These are phyloP conservation scores for Chalciporus chontae DNA, from an alignment of 768 basidiomycete species.

Conservation along the genomic window DNA sequence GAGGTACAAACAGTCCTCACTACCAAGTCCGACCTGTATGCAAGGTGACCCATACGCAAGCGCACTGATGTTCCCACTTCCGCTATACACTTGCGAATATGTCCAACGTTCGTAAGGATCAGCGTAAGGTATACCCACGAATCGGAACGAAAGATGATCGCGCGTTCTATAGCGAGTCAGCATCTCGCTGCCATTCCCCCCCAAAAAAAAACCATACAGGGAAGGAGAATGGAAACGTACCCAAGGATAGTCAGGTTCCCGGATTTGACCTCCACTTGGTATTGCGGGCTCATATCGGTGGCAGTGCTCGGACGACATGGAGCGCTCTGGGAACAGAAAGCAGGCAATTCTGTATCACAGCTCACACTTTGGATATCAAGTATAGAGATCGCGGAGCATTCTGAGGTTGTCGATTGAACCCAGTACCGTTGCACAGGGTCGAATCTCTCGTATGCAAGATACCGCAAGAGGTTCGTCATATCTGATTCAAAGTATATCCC, in stretches of 20 bases:
- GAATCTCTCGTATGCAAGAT: no score
- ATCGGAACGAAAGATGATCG: constrained; percentile 48
- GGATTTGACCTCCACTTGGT: constrained; percentile 7
- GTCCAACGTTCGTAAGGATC: constrained; percentile 39
- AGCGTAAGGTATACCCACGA: constrained; percentile 50
- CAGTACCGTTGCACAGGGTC: constrained; percentile 10
- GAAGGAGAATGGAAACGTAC: background rate
- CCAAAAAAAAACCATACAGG: background rate
- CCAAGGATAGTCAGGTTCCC: constrained; percentile 5
- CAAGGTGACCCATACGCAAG: constrained; percentile 34
- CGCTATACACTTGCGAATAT: constrained; percentile 36
- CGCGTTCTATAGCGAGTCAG: constrained; percentile 36
- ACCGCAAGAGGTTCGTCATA: no score
- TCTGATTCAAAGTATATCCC: no score
- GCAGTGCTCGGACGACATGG: constrained; percentile 6
- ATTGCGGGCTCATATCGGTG: constrained; percentile 3
- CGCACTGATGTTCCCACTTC: constrained; percentile 27
- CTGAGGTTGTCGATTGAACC: background rate
- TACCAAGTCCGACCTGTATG: constrained; percentile 25
- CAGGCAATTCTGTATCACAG: constrained; percentile 3
- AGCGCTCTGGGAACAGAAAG: constrained; percentile 9
- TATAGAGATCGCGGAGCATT: constrained; percentile 8
- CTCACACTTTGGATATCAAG: background rate
- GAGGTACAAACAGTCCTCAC: constrained; percentile 47
- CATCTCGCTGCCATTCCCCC: no score